Conservation (phyloP, 352 stramenopile genomes). For the Pythium guiyangense region DNA sequence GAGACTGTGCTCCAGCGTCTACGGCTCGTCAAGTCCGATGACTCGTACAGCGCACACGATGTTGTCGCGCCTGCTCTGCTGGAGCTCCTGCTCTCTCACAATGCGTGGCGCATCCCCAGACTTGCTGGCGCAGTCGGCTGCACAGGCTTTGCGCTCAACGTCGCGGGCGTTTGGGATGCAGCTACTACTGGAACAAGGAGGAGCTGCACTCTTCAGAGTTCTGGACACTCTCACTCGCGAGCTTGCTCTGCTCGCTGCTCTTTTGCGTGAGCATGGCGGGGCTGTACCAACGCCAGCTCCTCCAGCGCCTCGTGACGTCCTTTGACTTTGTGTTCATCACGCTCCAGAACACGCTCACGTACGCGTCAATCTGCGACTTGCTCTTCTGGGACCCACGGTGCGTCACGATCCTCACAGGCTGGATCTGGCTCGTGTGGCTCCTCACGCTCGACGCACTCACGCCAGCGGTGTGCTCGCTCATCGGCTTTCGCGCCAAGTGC, state of each 20-base stretch:
- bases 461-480: background rate
- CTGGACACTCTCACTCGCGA: background rate
- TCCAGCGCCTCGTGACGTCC: conserved; percentile 24
- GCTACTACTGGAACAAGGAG: background rate
- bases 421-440: conserved; percentile 29
- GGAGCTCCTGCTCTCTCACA: background rate
- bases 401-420: conserved; percentile 13
- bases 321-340: conserved; percentile 41
- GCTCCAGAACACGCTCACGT: conserved; percentile 23
- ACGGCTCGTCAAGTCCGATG: background rate
- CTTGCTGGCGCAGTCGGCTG: background rate
- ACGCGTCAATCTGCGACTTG: conserved; percentile 25
- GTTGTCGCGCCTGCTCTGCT: background rate
- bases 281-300: conserved; percentile 20
- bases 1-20: background rate
- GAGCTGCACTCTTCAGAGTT: background rate
- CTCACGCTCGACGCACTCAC: conserved; percentile 23
- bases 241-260: conserved; percentile 6
- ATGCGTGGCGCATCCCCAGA: background rate
- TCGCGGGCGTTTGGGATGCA: background rate
- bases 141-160: background rate
- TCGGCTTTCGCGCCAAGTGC: conserved; percentile 3
- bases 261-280: conserved; percentile 10
- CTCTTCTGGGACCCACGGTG: conserved; percentile 22
- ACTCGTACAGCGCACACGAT: background rate